phyloP scores from a whole-genome alignment of 768 basidiomycete genomes.

The Paxillus ammoniavirescens region DNA sequence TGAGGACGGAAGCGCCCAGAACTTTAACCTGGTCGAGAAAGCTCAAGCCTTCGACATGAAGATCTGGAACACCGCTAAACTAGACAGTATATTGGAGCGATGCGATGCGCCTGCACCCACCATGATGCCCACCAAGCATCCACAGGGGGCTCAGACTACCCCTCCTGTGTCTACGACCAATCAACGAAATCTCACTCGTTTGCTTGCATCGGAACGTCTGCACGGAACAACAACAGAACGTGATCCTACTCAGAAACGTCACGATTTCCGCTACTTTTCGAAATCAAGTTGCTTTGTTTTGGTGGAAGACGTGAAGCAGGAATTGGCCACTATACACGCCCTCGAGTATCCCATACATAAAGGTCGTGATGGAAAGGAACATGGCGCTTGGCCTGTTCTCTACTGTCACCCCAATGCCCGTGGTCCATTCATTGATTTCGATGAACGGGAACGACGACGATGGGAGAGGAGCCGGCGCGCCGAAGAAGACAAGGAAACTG shows the following conservation, averaged over 20 bases:
- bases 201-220: constrained; percentile 78
- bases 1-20: constrained; percentile 32
- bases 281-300: constrained; percentile 76
- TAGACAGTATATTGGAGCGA: constrained; percentile 69
- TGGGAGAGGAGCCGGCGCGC: constrained; percentile 56
- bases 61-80: constrained; percentile 77
- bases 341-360: constrained; percentile 73
- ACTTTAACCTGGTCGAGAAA: constrained; percentile 58
- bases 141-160: constrained; percentile 29
- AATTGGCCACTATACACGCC: constrained; percentile 79
- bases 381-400: constrained; percentile 78
- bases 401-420: constrained; percentile 73
- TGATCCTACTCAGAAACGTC: constrained; percentile 84
- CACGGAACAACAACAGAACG: constrained; percentile 85
- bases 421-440: constrained; percentile 73
- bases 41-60: constrained; percentile 75
- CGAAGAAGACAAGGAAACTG: constrained; percentile 38
- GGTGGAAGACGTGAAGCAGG: constrained; percentile 85
- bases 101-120: constrained; percentile 44
- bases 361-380: constrained; percentile 50
- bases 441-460: constrained; percentile 67
- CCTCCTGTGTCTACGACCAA: constrained; percentile 29
- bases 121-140: constrained; percentile 25
- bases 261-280: constrained; percentile 86
- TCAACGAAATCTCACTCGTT: constrained; percentile 53